A percentile compares a stretch with the other conserved stretches of the same genome.
Conservation (phyloP, 352 stramenopile species). For the Phytophthora sansomeana region DNA sequence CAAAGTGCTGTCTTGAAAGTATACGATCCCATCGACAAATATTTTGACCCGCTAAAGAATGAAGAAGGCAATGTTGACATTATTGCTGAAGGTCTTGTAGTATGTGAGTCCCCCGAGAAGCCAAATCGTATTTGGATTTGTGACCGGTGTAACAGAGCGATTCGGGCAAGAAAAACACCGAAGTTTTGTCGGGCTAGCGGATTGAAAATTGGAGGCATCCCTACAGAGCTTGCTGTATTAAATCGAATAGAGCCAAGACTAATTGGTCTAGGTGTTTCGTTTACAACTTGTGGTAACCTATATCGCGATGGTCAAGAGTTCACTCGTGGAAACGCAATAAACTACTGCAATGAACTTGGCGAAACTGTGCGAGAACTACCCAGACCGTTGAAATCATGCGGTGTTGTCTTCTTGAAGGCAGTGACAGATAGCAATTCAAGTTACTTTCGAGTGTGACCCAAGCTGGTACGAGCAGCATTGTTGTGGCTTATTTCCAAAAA, state of each 20-base stretch:
- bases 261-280: neutral
- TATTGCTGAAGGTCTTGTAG: neutral
- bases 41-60: neutral
- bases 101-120: neutral
- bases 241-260: constrained; percentile 2
- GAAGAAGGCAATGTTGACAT: neutral
- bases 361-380: too few species aligned
- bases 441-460: too few species aligned
- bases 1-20: neutral
- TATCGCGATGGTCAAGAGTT: constrained; percentile 2
- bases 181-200: too few species aligned
- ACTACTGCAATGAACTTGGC: too few species aligned
- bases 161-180: neutral
- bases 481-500: too few species aligned
- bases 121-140: neutral
- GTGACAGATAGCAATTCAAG: too few species aligned
- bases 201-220: neutral
- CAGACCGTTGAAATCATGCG: too few species aligned
- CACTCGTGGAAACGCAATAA: too few species aligned
- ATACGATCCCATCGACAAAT: neutral
- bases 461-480: too few species aligned
- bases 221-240: neutral
- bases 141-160: neutral
- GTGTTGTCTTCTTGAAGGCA: too few species aligned
- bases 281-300: neutral